A percentile compares a stretch with the other conserved stretches of the same genome.
Evolutionary conservation across 768 basidiomycete genomes (phyloP).

Genomic region (Neoboletus subvelutipes): DNA sequence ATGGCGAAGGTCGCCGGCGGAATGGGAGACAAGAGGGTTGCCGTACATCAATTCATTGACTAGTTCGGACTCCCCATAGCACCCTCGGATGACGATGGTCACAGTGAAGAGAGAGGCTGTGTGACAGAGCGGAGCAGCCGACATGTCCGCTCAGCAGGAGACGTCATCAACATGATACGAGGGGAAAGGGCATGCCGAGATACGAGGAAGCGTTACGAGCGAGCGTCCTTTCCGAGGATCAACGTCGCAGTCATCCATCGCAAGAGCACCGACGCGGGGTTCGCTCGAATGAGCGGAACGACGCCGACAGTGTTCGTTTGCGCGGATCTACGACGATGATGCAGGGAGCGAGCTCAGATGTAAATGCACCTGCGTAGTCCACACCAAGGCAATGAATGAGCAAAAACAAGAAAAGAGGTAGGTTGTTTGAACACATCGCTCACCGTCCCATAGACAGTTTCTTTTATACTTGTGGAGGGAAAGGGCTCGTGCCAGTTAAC

Average conservation of each 20-base stretch:
- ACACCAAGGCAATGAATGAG: constrained; percentile 2
- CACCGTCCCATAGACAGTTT: constrained; percentile 5
- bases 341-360: constrained; percentile 27
- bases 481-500: not conserved
- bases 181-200: not conserved
- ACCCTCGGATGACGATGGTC: not conserved
- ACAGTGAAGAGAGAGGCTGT: not conserved
- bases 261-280: constrained; percentile 47
- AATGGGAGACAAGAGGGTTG: not conserved
- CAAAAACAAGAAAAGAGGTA: not conserved
- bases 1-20: not conserved
- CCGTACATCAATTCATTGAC: not conserved
- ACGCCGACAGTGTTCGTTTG: constrained; percentile 29
- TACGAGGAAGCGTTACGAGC: constrained; percentile 13
- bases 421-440: constrained; percentile 8
- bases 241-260: constrained; percentile 78
- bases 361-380: constrained; percentile 9
- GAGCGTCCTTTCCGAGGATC: constrained; percentile 40
- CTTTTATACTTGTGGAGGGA: constrained; percentile 15
- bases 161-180: not conserved
- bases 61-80: not conserved
- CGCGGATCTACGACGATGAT: constrained; percentile 35
- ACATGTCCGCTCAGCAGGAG: not conserved
- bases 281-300: constrained; percentile 28
- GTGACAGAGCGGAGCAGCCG: not conserved